Conservation (phyloP, 305 asterid species). For the Fraxinus sp. region DNA sequence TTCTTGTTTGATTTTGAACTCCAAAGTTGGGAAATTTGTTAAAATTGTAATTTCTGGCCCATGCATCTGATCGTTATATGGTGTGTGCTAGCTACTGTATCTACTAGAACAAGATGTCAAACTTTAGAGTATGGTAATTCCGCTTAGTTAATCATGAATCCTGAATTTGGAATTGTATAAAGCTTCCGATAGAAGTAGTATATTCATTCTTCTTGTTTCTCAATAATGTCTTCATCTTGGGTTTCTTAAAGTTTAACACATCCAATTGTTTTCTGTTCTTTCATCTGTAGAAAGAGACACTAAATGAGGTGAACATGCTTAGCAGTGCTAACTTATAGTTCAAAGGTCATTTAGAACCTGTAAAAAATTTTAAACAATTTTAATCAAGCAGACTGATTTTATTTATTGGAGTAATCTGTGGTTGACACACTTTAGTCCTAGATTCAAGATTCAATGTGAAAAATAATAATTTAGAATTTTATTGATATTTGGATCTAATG, state of each 20-base stretch:
- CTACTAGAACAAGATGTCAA: not conserved
- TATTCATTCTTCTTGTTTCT: not conserved
- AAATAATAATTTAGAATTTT: not conserved
- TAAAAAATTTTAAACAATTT: not conserved
- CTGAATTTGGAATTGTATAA: not conserved
- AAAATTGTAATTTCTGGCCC: not conserved
- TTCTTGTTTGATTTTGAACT: not conserved
- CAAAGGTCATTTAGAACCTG: not conserved
- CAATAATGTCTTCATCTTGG: not conserved
- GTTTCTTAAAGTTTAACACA: not conserved
- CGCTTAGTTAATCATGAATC: not conserved
- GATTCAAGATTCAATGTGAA: not conserved
- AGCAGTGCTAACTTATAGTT: not conserved
- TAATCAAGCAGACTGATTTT: not conserved
- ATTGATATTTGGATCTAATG: not conserved
- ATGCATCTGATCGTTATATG: not conserved
- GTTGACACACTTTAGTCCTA: not conserved
- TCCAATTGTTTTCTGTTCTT: not conserved
- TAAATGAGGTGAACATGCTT: not conserved
- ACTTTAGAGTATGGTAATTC: not conserved
- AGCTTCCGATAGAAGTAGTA: not conserved
- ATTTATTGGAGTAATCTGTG: not conserved
- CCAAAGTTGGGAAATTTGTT: not conserved
- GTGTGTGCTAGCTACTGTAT: not conserved
- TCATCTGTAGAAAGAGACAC: not conserved